Base-by-base conservation (phyloP, 768 basidiomycete genomes). In the Lepiota venenata region DNA sequence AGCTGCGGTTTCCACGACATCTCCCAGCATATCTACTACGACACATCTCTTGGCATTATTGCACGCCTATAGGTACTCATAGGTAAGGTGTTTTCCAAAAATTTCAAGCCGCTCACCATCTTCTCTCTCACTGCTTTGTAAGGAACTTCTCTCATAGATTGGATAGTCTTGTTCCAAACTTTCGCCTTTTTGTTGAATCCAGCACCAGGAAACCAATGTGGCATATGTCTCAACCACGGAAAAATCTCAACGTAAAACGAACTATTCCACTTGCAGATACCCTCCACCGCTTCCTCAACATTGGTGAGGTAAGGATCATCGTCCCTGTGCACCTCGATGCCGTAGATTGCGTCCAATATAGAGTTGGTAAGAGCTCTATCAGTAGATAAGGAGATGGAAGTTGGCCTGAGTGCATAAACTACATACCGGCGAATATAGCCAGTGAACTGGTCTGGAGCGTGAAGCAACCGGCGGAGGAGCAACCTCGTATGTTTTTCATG, bases 171-270 rank as follows among this genome's bases (percentile, higher is more conserved):
- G 37, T 62, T 66, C 72, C 73, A 74, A 21, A 18, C 27, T 29
- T 63, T 61, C 2, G 77, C 78, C 47, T 68, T 69, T 22, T 64
- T 65, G 58, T 78, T 68, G 52, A 79, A 80, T 1, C 70, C 70
- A 11, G 75, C 73, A 0, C 79, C 79, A 5, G 77, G 78, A 10
- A 79, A 40, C 75, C 77, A 80, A 36, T 58, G 64, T 0, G 79
- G 79, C 11, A 81, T 57, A 36, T 76, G 66, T 62, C 72, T 71
- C 54, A 80, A 56, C 2, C 51, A 38, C 6, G 66, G 66, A 15
- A 68, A 48, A 3, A 63, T 49, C 42, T 71, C 67, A 12, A 74
- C 71, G 1, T 71, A 46, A 52, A 65, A 71, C 2, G 57, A 59
- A 61, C 4, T 58, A 47, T 32, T 38, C 50, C 3, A 60, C 61